Percentiles rank a stretch among this genome's conserved stretches.
Evolutionary conservation across 139 green algal species (phyloP).

Genomic region (Tetradesmus obliquus): DNA sequence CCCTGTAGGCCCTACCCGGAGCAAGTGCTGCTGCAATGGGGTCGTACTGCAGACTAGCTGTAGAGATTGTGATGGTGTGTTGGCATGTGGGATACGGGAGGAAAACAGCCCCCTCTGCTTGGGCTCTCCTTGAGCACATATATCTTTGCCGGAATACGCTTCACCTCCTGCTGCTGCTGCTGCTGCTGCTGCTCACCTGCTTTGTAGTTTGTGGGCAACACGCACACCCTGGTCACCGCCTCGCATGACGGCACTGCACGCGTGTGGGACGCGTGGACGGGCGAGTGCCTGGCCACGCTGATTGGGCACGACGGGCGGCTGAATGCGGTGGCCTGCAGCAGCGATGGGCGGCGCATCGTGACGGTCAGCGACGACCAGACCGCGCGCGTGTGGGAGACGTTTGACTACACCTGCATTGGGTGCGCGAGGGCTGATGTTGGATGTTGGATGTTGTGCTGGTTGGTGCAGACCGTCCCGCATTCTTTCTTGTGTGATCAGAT

Average conservation of each 20-base stretch:
- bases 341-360: conserved; percentile 56
- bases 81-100: too few relatives aligned
- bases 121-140: too few relatives aligned
- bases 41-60: too few relatives aligned
- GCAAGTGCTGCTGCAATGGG: too few relatives aligned
- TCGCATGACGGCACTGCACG: conserved; percentile 67
- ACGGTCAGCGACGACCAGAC: conserved; percentile 81
- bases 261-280: conserved; percentile 70
- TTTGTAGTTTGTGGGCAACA: conserved; percentile 7
- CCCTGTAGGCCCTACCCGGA: too few relatives aligned
- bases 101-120: too few relatives aligned
- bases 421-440: neutral
- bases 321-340: conserved; percentile 43
- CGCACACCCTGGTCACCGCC: conserved; percentile 62
- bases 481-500: too few relatives aligned
- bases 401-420: conserved; percentile 48
- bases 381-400: conserved; percentile 75
- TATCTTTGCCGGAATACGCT: too few relatives aligned
- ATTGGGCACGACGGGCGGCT: conserved; percentile 58
- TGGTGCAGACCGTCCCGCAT: too few relatives aligned
- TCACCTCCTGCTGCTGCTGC: neutral
- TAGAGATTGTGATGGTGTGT: too few relatives aligned
- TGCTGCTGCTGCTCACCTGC: neutral
- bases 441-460: too few relatives aligned
- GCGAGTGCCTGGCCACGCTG: conserved; percentile 57